Evolutionary conservation across 2,329 filamentous ascomycete species (phyloP).

Genomic region (Penicillium sp.): DNA sequence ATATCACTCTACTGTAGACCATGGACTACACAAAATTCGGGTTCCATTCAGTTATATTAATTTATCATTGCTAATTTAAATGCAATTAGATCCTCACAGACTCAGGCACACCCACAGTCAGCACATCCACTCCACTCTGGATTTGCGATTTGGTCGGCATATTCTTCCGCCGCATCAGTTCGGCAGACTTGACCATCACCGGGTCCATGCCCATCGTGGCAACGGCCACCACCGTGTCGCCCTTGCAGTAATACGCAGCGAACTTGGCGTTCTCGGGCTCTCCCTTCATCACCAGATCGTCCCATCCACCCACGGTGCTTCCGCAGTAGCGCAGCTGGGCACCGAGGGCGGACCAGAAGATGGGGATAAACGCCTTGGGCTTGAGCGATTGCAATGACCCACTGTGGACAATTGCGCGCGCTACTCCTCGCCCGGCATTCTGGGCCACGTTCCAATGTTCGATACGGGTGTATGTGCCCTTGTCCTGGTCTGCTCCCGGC

Average conservation of each 20-base stretch:
- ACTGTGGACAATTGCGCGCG: slow-evolving; percentile 65
- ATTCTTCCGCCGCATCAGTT: too few species aligned
- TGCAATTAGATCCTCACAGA: too few species aligned
- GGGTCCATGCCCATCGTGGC: slow-evolving; percentile 87
- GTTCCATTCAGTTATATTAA: too few species aligned
- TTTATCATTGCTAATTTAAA: too few species aligned
- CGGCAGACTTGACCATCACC: slow-evolving; percentile 68
- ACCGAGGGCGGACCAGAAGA: slow-evolving; percentile 94
- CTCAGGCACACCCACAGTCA: too few species aligned
- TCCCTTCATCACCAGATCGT: slow-evolving; percentile 65
- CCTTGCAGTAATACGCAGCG: slow-evolving; percentile 78
- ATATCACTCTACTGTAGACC: too few species aligned
- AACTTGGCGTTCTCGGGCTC: slow-evolving; percentile 81
- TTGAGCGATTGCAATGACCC: slow-evolving; percentile 35
- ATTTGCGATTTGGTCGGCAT: too few species aligned
- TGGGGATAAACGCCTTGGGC: slow-evolving; percentile 70
- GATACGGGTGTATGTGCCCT: too few species aligned
- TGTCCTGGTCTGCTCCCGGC: too few species aligned
- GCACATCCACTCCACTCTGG: slow-evolving; percentile 4
- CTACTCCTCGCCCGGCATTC: slow-evolving; percentile 74
- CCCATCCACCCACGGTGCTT: too few species aligned
- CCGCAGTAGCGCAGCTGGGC: slow-evolving; percentile 88
- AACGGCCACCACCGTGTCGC: slow-evolving; percentile 78
- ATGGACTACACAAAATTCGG: too few species aligned
- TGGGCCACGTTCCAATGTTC: slow-evolving; percentile 99